Base-by-base conservation (phyloP, 768 basidiomycete species). In the Tricholoma sp. region DNA sequence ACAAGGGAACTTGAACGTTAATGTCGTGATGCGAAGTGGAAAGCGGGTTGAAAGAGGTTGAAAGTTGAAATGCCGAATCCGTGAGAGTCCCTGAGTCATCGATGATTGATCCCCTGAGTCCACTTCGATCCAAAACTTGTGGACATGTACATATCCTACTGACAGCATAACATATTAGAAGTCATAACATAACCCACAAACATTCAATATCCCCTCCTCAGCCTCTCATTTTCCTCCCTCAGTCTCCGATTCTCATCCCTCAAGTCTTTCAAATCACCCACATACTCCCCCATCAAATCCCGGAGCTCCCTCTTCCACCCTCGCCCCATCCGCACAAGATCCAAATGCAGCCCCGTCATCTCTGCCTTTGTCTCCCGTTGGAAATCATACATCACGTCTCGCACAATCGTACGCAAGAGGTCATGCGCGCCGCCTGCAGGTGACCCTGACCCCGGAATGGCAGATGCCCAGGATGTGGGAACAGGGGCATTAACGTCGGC, bases 341-440 rank as follows among this genome's bases (percentile, higher is more conserved):
- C 89, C 59, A 91, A 64, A 69, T 91, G 89, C 56, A 91, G 71
- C 2, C 86, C 87, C 67, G 81, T 79, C 79, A 90, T 82, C 75
- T 89, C 85, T n/a, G 80, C 76, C 63, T 80, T 79, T 21, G 82
- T 84, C 67, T 90, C 87, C 60, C 78, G 75, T 66, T 84, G 85
- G 64, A 82, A 86, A 60, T 91, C 89, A 60, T 78, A 81, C 83
- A 91, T 83, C 57, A 83, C 85, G 55, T 90, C 88, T 46, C 79
- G 78, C 52, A 91, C 80, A 54, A 89, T 82, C 21, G 76, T 76
- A 55, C 82, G 80, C 58, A 91, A 68, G 27, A 89, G 74, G 37
- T 86, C 84, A 51, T 88, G 83, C 14, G 83, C 78, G 29, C 59
- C 62, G 24, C 63, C 65, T n/a, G 66, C 70, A 43, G 55, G 52